Percentiles rank a stretch among this genome's conserved stretches.
Evolutionary conservation across 192 early-diverging fungal genomes (phyloP).

Genomic region (Spizellomyces punctatus): DNA sequence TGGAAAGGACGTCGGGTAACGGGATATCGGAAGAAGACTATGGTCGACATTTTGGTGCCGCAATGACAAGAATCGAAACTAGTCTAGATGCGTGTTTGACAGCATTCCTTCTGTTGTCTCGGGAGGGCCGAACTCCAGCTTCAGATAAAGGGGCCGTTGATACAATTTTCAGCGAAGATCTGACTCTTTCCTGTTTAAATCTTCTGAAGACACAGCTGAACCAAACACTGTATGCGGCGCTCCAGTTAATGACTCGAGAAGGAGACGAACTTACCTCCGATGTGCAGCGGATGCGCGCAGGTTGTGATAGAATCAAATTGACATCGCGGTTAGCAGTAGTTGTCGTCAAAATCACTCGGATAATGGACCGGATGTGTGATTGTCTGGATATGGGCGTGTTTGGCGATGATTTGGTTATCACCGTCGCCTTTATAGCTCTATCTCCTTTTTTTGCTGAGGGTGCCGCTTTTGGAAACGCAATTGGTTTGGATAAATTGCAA

Average conservation of each 20-base stretch:
- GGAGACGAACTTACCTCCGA: conserved; percentile 15
- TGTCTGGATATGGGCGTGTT: neutral
- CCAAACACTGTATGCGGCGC: too few species aligned
- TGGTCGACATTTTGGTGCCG: too few species aligned
- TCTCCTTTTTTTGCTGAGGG: conserved; percentile 42
- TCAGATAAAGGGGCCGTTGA: too few species aligned
- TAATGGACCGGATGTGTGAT: conserved; percentile 12
- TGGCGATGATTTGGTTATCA: conserved; percentile 13
- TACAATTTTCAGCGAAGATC: too few species aligned
- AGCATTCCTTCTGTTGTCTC: too few species aligned
- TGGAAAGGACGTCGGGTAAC: neutral
- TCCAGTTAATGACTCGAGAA: neutral
- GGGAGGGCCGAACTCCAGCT: too few species aligned
- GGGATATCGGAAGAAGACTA: too few species aligned
- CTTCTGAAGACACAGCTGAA: too few species aligned
- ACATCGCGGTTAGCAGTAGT: neutral
- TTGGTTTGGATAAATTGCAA: conserved; percentile 40
- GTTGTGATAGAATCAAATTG: neutral
- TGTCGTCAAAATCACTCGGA: conserved; percentile 5
- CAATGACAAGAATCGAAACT: too few species aligned
- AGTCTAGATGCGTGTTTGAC: too few species aligned
- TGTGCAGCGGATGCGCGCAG: neutral
- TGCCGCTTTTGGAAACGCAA: neutral
- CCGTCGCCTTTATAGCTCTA: conserved; percentile 24
- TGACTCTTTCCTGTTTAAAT: too few species aligned